phyloP scores from a whole-genome alignment of 2,329 filamentous ascomycete species.

The Ophiostoma ulmi region DNA sequence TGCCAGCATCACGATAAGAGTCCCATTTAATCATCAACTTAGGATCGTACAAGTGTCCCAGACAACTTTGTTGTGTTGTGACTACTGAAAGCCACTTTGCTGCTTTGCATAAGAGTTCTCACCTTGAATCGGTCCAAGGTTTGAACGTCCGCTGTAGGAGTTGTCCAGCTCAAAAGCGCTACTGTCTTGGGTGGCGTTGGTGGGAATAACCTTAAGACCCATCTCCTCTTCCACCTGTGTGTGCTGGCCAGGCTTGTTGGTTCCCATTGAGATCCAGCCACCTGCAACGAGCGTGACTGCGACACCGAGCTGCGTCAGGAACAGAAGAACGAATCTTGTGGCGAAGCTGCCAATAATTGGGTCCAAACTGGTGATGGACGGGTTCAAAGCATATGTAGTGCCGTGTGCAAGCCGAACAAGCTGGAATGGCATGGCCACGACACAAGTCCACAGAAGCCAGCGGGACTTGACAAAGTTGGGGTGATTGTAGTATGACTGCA shows the following conservation, averaged over 20 bases:
- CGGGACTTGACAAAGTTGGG: slow-evolving; percentile 26
- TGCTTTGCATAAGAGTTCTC: neutral
- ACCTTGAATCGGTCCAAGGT: neutral
- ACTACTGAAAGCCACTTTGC: neutral
- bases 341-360: slow-evolving; percentile 29
- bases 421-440: slow-evolving; percentile 28
- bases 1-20: neutral
- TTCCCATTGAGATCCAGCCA: neutral
- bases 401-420: slow-evolving; percentile 28
- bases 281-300: neutral
- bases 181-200: neutral
- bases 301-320: neutral
- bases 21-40: neutral
- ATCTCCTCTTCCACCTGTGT: neutral
- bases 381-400: slow-evolving; percentile 29
- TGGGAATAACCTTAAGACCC: neutral
- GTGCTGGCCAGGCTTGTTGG: neutral
- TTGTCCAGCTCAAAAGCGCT: neutral
- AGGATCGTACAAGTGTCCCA: neutral
- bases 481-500: slow-evolving; percentile 20
- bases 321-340: slow-evolving; percentile 26
- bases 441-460: slow-evolving; percentile 25
- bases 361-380: slow-evolving; percentile 25
- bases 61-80: neutral
- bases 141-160: neutral